A percentile compares a stretch with the other conserved stretches of the same genome.
Evolutionary conservation across 140 eudicot genomes (phyloP).

Genomic region (Ambrosia hybrid): DNA sequence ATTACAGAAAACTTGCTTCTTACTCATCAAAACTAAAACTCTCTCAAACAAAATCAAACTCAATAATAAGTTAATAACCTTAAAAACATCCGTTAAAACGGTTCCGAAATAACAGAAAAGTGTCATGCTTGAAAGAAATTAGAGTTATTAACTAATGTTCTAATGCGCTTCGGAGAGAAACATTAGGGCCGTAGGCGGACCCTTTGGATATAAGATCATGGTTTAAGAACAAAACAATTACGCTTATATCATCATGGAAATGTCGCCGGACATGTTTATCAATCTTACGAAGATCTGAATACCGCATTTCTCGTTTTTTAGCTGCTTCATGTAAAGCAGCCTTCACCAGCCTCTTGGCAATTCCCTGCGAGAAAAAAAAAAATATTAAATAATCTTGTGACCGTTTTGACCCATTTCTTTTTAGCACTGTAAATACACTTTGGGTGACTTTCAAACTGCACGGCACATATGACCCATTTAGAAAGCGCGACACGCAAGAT

Average conservation of each 20-base stretch:
- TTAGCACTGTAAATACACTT: neutral
- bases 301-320: slow-evolving; percentile 75
- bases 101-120: slow-evolving; percentile 1
- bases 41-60: slow-evolving; percentile 8
- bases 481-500: no score
- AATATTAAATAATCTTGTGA: no score
- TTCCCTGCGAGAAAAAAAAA: slow-evolving; percentile 52
- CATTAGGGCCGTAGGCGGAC: slow-evolving; percentile 21
- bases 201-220: slow-evolving; percentile 51
- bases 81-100: slow-evolving; percentile 11
- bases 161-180: slow-evolving; percentile 63
- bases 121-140: slow-evolving; percentile 8
- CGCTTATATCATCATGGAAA: slow-evolving; percentile 76
- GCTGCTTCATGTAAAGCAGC: slow-evolving; percentile 87
- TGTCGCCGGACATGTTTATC: slow-evolving; percentile 75
- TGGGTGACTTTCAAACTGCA: neutral
- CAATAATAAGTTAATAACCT: neutral
- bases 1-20: neutral
- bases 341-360: slow-evolving; percentile 65
- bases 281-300: slow-evolving; percentile 63
- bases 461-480: no score
- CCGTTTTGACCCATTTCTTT: neutral
- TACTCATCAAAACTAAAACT: slow-evolving; percentile 10
- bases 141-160: slow-evolving; percentile 39
- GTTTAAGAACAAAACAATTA: slow-evolving; percentile 59